Evolutionary conservation across 768 basidiomycete genomes (phyloP), one percentile per base, ranked within the genome.

Genomic region (Tylopilus vinaceipallidus): DNA sequence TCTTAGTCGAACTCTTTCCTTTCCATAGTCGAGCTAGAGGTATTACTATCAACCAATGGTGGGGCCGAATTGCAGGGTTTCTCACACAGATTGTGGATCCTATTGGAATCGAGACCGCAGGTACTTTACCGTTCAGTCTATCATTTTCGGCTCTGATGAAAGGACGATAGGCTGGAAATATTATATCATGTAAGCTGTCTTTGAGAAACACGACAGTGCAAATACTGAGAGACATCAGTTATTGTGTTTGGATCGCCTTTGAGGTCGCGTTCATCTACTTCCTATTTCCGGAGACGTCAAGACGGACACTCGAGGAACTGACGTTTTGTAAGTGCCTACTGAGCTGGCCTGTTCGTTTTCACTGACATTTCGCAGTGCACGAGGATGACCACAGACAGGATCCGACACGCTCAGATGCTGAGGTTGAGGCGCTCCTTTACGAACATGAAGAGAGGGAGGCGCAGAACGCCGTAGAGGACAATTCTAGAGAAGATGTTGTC

Each of bases 1-100:
- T 73, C 74, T 64, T 84, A 51, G 82, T 84, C n/a, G 84, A 85
- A 57, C 60, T 86, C 27, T 84, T 85, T 72, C 83, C 84, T 0
- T 85, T 73, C 69, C 77, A 81, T 53, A 75, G 75, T 23, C 80
- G 84, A 49, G 76, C 83, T 2, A 79, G 76, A 61, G 84, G 84
- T 34, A 75, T 85, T 44, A 68, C 82, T 4, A 59, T 84, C 14
- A 84, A 80, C 71, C 81, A 84, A 54, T 79, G 74, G 72, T 80
- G 77, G 63, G 70, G 75, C 38, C 77, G 81, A 12, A 63, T 72
- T 3, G 57, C 32, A 6, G 42, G 14, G n/a, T 63, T 63, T 29
- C 9, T 60, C 24, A 35, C 8, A 6, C 47, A 52, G 11, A 32
- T 62, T 11, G 45, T 57, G 3, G 26, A 56, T 42, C 61, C 60